Percentiles rank a stretch among this genome's conserved stretches.
Conservation (phyloP, 2,329 filamentous ascomycete species). For the Alternaria arbusti region DNA sequence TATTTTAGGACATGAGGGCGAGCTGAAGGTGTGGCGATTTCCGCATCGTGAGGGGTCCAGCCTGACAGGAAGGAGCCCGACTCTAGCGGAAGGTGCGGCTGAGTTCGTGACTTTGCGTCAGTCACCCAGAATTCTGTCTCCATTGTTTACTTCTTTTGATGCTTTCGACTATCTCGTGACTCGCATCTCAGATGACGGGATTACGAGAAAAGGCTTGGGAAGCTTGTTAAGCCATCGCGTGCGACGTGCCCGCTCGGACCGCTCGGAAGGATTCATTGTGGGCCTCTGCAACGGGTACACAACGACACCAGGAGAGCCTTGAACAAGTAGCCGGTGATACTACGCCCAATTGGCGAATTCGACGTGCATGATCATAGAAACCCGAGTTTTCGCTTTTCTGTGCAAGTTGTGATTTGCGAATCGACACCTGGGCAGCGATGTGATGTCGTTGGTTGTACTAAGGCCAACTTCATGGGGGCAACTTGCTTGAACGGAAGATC, state of each 20-base stretch:
- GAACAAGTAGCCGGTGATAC: no score
- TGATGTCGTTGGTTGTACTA: no score
- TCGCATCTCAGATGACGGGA: not conserved
- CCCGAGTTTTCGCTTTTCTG: no score
- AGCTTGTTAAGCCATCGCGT: not conserved
- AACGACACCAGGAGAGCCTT: no score
- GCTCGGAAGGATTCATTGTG: not conserved
- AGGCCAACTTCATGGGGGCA: no score
- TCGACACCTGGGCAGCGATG: no score
- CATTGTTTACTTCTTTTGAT: not conserved
- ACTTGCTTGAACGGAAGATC: no score
- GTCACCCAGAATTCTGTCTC: not conserved
- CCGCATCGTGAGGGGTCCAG: not conserved
- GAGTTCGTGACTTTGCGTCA: not conserved
- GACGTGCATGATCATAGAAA: no score
- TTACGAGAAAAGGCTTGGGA: not conserved
- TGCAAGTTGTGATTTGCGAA: no score
- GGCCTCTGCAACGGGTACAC: not conserved
- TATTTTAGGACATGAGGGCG: slow-evolving; percentile 1
- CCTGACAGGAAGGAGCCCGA: not conserved
- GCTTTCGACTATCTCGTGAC: no score
- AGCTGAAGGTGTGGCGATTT: not conserved
- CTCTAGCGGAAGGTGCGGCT: not conserved
- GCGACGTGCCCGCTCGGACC: not conserved
- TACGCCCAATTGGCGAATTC: no score